Evolutionary conservation across 805 yeast species (phyloP).

Genomic region (Starmera amethionina): DNA sequence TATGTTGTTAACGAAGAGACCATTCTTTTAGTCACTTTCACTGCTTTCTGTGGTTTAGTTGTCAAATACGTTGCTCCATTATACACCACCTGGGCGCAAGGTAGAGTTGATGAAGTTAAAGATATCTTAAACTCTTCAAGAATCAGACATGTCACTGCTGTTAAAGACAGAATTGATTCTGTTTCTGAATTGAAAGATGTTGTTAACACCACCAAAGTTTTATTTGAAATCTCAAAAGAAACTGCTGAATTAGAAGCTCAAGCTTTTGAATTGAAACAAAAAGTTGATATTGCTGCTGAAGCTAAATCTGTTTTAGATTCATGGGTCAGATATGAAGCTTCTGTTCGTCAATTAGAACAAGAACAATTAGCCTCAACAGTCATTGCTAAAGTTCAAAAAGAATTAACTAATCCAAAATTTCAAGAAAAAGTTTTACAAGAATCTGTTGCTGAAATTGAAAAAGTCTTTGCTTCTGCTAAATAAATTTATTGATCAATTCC

Average conservation of each 20-base stretch:
- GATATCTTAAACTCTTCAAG: conserved; percentile 81
- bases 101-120: conserved; percentile 72
- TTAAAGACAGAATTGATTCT: conserved; percentile 80
- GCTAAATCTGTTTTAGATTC: conserved; percentile 95
- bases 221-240: conserved; percentile 92
- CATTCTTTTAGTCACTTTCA: conserved; percentile 70
- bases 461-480: conserved; percentile 45
- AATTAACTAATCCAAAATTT: conserved; percentile 79
- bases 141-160: conserved; percentile 84
- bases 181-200: conserved; percentile 89
- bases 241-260: conserved; percentile 94
- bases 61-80: conserved; percentile 90
- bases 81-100: conserved; percentile 90
- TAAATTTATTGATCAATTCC: conserved; percentile 2
- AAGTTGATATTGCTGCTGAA: conserved; percentile 76
- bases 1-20: conserved; percentile 93
- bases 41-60: conserved; percentile 62
- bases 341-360: conserved; percentile 94
- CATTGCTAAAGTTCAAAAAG: conserved; percentile 79
- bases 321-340: conserved; percentile 97
- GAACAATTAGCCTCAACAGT: conserved; percentile 81
- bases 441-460: conserved; percentile 88
- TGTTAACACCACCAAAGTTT: conserved; percentile 80
- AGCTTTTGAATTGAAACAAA: conserved; percentile 87
- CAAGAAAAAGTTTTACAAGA: conserved; percentile 88